Conservation (phyloP, 768 basidiomycete genomes). For the Solioccasus polychromus region DNA sequence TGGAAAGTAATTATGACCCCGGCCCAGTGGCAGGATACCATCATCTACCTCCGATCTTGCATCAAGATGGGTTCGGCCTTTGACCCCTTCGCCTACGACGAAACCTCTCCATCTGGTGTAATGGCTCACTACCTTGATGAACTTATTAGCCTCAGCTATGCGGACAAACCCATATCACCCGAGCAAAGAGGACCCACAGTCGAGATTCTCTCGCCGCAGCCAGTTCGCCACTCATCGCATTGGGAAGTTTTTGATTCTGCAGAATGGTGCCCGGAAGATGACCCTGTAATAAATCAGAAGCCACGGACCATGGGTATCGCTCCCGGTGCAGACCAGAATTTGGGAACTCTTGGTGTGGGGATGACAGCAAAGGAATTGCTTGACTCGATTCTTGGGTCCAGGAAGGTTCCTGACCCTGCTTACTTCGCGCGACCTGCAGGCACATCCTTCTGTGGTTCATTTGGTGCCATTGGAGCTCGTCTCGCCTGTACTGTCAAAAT, state of each 20-base stretch:
- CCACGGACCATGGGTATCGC: constrained; percentile 28
- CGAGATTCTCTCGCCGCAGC: constrained; percentile 15
- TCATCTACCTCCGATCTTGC: constrained; percentile 21
- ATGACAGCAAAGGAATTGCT: constrained; percentile 28
- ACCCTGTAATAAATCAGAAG: constrained; percentile 30
- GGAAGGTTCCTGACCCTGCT: background rate
- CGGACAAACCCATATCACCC: background rate
- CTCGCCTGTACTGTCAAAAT: constrained; percentile 20
- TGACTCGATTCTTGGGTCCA: constrained; percentile 25
- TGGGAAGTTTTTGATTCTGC: constrained; percentile 10
- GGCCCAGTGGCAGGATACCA: constrained; percentile 21
- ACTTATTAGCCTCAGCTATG: constrained; percentile 12
- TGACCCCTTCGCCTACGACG: constrained; percentile 23
- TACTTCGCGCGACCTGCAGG: constrained; percentile 10
- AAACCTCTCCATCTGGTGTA: constrained; percentile 9
- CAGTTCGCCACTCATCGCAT: constrained; percentile 6
- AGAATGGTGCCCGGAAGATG: constrained; percentile 31
- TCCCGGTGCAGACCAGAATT: constrained; percentile 20
- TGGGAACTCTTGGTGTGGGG: background rate
- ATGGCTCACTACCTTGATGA: constrained; percentile 22
- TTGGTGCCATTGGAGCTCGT: constrained; percentile 22
- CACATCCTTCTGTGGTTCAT: constrained; percentile 26
- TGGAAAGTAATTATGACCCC: constrained; percentile 24
- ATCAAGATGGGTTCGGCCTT: constrained; percentile 26
- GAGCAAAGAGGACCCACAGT: background rate